Percentiles rank a stretch among this genome's conserved stretches.
Evolutionary conservation across 257 asterid genomes (phyloP).

Genomic region (Nicotiana tomentosiformis): DNA sequence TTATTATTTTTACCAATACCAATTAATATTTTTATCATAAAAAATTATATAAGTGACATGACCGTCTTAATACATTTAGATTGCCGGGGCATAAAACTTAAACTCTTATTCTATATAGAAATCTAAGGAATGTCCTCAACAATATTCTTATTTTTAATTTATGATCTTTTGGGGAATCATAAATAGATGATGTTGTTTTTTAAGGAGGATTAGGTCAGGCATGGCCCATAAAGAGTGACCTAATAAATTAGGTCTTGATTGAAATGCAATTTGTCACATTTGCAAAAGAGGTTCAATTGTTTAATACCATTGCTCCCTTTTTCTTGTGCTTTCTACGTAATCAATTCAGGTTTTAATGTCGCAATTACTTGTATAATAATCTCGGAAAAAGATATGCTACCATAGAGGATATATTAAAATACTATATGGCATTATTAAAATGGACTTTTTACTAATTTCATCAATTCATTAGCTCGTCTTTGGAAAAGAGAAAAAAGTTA

Average conservation of each 20-base stretch:
- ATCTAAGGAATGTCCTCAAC: not conserved
- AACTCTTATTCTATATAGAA: not conserved
- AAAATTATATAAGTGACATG: no score
- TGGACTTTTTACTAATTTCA: not conserved
- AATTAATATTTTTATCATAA: not conserved
- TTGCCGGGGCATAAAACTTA: not conserved
- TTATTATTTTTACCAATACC: not conserved
- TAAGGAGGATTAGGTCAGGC: not conserved
- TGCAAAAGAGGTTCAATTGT: not conserved
- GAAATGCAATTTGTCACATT: not conserved
- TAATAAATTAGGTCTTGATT: constrained; percentile 2
- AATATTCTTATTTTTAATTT: not conserved
- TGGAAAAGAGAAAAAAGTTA: not conserved
- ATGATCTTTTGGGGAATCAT: not conserved
- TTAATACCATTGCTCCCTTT: not conserved
- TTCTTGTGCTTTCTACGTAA: not conserved
- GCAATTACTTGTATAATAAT: not conserved
- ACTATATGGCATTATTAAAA: not conserved
- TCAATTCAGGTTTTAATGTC: not conserved
- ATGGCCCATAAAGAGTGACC: constrained; percentile 1
- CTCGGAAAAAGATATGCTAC: not conserved
- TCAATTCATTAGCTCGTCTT: not conserved
- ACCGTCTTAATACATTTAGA: not conserved
- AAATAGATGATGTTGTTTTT: not conserved
- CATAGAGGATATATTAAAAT: no score